Evolutionary conservation across 208 protist species (phyloP).

Genomic region (Phytomonas sp.): DNA sequence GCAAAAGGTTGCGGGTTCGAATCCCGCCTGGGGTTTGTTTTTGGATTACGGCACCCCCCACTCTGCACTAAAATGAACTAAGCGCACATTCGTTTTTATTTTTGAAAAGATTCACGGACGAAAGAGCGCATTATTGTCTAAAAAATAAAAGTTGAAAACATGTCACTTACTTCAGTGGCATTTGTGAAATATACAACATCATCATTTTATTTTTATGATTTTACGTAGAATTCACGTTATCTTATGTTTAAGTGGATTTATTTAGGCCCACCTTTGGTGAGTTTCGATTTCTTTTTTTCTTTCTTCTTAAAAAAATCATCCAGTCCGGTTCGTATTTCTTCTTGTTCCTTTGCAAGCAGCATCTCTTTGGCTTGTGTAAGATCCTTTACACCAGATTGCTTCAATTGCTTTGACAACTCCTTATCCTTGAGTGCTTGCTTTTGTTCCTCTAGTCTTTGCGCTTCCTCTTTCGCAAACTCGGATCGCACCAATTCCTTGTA

Average conservation of each 20-base stretch:
- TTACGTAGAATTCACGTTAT: background rate
- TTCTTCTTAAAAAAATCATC: constrained; percentile 29
- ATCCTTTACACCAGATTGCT: constrained; percentile 31
- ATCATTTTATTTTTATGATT: background rate
- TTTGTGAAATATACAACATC: background rate
- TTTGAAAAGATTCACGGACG: background rate
- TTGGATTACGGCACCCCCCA: background rate
- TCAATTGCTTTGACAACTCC: constrained; percentile 37
- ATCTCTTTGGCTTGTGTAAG: constrained; percentile 37
- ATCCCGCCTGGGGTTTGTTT: constrained; percentile 56
- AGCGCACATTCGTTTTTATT: background rate
- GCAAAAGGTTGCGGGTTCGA: constrained; percentile 77
- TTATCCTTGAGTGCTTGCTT: constrained; percentile 40
- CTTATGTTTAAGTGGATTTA: background rate
- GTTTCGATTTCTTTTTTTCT: constrained; percentile 49
- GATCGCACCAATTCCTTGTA: constrained; percentile 77
- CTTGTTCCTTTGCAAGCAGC: constrained; percentile 24
- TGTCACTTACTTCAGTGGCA: background rate
- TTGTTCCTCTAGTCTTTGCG: constrained; percentile 30
- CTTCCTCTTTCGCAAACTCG: constrained; percentile 67
- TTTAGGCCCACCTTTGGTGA: constrained; percentile 20
- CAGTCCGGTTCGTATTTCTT: constrained; percentile 19
- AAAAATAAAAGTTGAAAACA: background rate
- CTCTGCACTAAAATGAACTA: background rate
- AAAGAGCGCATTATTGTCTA: background rate